These are phyloP conservation scores for Tremellales sp. DNA, from an alignment of 1,284 basidiomycete species.

Conservation along the genomic window DNA sequence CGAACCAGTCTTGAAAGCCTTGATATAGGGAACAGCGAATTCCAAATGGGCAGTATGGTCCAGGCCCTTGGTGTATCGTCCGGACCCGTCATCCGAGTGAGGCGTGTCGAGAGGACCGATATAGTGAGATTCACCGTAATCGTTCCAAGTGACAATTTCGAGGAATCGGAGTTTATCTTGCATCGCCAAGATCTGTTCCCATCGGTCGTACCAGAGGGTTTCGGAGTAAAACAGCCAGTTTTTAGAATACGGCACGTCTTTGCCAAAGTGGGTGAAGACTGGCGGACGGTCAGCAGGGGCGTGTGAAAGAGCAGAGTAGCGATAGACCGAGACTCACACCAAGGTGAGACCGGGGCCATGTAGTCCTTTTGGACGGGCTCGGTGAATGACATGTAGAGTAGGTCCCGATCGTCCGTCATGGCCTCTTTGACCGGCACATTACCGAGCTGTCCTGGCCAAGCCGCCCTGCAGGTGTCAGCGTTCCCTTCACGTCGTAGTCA, in stretches of 20 bases:
- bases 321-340: conserved; percentile 30
- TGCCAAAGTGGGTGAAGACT: conserved; percentile 47
- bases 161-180: conserved; percentile 33
- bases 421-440: conserved; percentile 33
- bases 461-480: conserved; percentile 19
- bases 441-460: conserved; percentile 40
- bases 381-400: conserved; percentile 25
- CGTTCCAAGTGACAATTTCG: conserved; percentile 50
- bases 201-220: conserved; percentile 44
- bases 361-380: conserved; percentile 28
- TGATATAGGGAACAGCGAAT: conserved; percentile 46
- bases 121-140: conserved; percentile 48
- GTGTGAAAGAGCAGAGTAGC: too few species aligned
- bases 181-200: conserved; percentile 43
- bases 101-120: conserved; percentile 36
- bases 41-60: conserved; percentile 44
- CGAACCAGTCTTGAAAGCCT: conserved; percentile 41
- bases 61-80: conserved; percentile 39
- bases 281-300: neutral
- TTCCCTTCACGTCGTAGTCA: neutral
- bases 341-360: conserved; percentile 46
- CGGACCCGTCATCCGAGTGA: conserved; percentile 43
- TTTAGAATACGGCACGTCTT: conserved; percentile 43
- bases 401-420: conserved; percentile 33
- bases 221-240: conserved; percentile 49